Percentiles rank a stretch among this genome's conserved stretches.
These are phyloP conservation scores for Cicer arietinum DNA, from an alignment of 306 rosid genomes.

Conservation along the genomic window DNA sequence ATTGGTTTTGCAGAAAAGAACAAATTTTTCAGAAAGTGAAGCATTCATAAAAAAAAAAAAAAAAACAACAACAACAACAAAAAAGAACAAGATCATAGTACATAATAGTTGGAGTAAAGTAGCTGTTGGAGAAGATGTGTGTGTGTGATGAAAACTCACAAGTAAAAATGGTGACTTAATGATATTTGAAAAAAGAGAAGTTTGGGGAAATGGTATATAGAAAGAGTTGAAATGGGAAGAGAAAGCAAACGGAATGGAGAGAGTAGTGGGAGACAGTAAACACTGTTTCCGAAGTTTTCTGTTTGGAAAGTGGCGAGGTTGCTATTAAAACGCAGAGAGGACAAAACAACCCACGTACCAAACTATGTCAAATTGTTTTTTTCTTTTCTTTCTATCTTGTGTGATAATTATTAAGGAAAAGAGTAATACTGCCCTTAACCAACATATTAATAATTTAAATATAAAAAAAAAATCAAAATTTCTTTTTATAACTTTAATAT, in stretches of 20 bases:
- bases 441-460: too few relatives aligned
- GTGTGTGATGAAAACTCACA: constrained; percentile 13
- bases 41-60: neutral
- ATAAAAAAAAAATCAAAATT: too few relatives aligned
- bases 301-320: constrained; percentile 13
- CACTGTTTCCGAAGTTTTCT: constrained; percentile 36
- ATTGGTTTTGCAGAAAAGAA: constrained; percentile 11
- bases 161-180: constrained; percentile 41
- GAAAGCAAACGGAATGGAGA: neutral
- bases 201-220: constrained; percentile 11
- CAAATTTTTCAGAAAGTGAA: constrained; percentile 13
- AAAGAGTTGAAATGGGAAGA: constrained; percentile 11
- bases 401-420: too few relatives aligned
- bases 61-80: too few relatives aligned
- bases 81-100: too few relatives aligned
- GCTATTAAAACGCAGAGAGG: neutral
- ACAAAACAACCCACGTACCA: constrained; percentile 4
- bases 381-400: too few relatives aligned
- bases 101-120: constrained; percentile 13
- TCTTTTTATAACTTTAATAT: too few relatives aligned
- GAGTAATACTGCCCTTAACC: too few relatives aligned
- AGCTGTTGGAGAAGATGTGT: constrained; percentile 25
- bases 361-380: too few relatives aligned
- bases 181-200: constrained; percentile 22
- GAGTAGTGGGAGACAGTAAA: constrained; percentile 40